phyloP scores from a whole-genome alignment of 805 yeast species.

The Jamesozyma lodderae region DNA sequence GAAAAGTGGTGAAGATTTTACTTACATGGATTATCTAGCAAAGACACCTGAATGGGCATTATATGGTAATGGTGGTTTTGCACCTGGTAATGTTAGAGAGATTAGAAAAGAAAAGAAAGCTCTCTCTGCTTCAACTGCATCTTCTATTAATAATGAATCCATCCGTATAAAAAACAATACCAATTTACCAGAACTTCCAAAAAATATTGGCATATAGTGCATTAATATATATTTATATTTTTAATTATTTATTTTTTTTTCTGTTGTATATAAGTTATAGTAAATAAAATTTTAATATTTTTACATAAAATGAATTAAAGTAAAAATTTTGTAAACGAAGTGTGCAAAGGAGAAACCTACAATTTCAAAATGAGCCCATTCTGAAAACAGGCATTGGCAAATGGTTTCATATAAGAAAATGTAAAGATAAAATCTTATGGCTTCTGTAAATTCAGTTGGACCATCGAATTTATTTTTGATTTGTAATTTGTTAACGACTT shows the following conservation, averaged over 20 bases:
- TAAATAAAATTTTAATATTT: not conserved
- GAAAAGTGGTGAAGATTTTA: slow-evolving; percentile 54
- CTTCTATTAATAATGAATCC: not conserved
- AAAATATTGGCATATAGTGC: not conserved
- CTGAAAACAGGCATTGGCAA: slow-evolving; percentile 14
- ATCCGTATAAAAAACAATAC: not conserved
- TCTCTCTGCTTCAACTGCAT: slow-evolving; percentile 1
- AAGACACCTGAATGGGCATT: slow-evolving; percentile 88
- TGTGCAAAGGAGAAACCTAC: slow-evolving; percentile 20
- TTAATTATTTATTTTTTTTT: slow-evolving; percentile 2
- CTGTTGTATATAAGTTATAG: not conserved
- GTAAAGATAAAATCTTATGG: slow-evolving; percentile 19
- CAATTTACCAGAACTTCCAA: slow-evolving; percentile 4
- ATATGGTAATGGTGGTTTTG: slow-evolving; percentile 89
- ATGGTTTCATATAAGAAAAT: slow-evolving; percentile 14
- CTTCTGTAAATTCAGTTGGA: slow-evolving; percentile 19
- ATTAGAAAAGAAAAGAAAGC: slow-evolving; percentile 47
- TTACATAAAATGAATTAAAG: slow-evolving; percentile 8
- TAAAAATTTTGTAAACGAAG: slow-evolving; percentile 13
- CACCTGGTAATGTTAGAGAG: slow-evolving; percentile 70
- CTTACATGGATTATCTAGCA: slow-evolving; percentile 69
- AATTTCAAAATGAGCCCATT: slow-evolving; percentile 21
- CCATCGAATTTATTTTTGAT: slow-evolving; percentile 6
- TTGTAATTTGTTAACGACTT: slow-evolving; percentile 5
- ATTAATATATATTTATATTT: slow-evolving; percentile 1